Evolutionary conservation across 1,139 yeast species (phyloP).

Genomic region (Zygosaccharomyces sapae): DNA sequence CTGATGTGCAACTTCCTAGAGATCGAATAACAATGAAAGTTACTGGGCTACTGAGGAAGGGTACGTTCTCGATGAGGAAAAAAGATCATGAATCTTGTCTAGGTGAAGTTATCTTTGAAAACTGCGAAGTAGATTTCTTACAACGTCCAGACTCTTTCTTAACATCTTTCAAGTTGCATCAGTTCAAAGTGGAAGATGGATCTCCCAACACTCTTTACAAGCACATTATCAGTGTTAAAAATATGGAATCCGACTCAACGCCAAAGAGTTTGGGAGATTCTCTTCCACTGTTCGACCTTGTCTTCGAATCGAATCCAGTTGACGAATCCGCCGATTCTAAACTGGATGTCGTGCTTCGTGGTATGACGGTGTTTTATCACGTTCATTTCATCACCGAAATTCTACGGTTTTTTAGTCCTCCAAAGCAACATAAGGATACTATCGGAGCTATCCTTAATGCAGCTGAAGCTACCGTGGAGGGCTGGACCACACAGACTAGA

Average conservation of each 20-base stretch:
- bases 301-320: slow-evolving; percentile 82
- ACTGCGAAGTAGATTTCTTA: slow-evolving; percentile 66
- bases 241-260: slow-evolving; percentile 34
- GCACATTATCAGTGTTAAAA: slow-evolving; percentile 83
- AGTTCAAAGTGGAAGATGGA: slow-evolving; percentile 84
- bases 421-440: slow-evolving; percentile 79
- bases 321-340: slow-evolving; percentile 80
- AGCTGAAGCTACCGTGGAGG: slow-evolving; percentile 93
- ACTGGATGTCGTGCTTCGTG: slow-evolving; percentile 67
- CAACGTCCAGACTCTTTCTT: slow-evolving; percentile 79
- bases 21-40: slow-evolving; percentile 68
- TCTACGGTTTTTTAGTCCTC: slow-evolving; percentile 75
- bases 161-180: slow-evolving; percentile 69
- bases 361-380: slow-evolving; percentile 88
- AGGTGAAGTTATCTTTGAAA: slow-evolving; percentile 79
- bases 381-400: slow-evolving; percentile 75
- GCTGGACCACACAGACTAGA: slow-evolving; percentile 82
- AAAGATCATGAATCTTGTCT: slow-evolving; percentile 44
- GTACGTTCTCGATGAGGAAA: slow-evolving; percentile 62
- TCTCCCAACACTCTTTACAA: slow-evolving; percentile 68
- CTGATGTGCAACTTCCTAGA: slow-evolving; percentile 63
- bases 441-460: slow-evolving; percentile 90
- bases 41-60: slow-evolving; percentile 64
- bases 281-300: slow-evolving; percentile 70
- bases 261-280: slow-evolving; percentile 26